Conservation (phyloP, 495 filamentous ascomycete genomes). For the Rhypophila decipiens region DNA sequence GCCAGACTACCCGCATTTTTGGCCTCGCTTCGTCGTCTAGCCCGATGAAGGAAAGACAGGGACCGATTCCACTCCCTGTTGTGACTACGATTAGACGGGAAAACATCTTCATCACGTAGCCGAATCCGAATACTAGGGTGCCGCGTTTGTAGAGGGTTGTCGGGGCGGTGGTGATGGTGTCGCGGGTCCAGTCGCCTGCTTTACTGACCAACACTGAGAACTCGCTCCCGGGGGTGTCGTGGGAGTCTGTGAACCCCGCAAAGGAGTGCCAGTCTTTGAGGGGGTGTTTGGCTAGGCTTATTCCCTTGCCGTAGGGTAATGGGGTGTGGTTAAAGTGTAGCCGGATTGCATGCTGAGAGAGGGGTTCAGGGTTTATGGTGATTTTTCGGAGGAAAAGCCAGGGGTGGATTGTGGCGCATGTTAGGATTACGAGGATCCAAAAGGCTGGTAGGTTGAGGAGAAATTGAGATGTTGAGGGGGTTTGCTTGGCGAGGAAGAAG, state of each 20-base stretch:
- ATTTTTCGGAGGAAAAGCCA: constrained; percentile 62
- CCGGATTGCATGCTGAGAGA: constrained; percentile 62
- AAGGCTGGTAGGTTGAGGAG: constrained; percentile 55
- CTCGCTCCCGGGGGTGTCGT: constrained; percentile 23
- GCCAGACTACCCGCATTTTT: constrained; percentile 38
- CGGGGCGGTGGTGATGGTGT: constrained; percentile 48
- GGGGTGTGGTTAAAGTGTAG: constrained; percentile 59
- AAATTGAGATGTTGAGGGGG: constrained; percentile 29
- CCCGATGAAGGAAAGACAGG: constrained; percentile 39
- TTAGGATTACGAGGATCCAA: constrained; percentile 59
- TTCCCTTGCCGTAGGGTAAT: constrained; percentile 42
- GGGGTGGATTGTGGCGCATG: constrained; percentile 55
- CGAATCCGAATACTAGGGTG: constrained; percentile 52
- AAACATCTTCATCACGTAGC: constrained; percentile 58
- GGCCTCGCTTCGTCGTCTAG: constrained; percentile 22
- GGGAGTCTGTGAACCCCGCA: constrained; percentile 59
- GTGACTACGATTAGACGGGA: constrained; percentile 56
- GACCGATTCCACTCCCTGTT: constrained; percentile 68
- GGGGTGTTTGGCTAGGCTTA: constrained; percentile 47
- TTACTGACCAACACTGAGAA: constrained; percentile 60
- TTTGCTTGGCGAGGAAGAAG: constrained; percentile 38
- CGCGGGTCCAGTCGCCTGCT: constrained; percentile 64
- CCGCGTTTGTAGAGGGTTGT: constrained; percentile 47
- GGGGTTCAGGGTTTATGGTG: constrained; percentile 51
- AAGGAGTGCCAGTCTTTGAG: constrained; percentile 77